phyloP scores from a whole-genome alignment of 495 filamentous ascomycete species.

The Chaetomium fimeti region DNA sequence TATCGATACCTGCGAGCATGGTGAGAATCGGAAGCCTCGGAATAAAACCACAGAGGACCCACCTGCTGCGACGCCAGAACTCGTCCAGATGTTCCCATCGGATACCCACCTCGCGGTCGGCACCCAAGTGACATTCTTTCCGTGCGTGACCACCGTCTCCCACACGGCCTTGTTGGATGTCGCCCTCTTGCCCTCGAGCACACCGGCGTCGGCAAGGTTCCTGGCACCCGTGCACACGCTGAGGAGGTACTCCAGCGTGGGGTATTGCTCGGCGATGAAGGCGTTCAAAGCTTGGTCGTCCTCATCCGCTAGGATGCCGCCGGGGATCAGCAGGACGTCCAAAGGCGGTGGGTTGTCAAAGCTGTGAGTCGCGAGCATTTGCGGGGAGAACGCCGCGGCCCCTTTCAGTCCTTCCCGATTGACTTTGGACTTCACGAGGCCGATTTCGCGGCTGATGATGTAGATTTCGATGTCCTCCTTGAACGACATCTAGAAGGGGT shows the following conservation, averaged over 20 bases:
- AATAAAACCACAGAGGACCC: not conserved
- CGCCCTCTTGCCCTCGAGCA: not conserved
- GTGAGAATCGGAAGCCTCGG: not conserved
- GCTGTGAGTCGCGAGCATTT: not conserved
- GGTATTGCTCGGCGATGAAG: not conserved
- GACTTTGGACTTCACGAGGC: not conserved
- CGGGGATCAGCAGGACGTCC: not conserved
- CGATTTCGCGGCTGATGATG: not conserved
- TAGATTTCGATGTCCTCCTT: not conserved
- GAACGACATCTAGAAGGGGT: not conserved
- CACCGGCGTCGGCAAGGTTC: not conserved
- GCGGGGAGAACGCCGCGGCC: not conserved
- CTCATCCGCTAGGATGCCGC: not conserved
- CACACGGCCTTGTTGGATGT: not conserved
- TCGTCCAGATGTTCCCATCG: slow-evolving; percentile 1
- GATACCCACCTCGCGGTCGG: not conserved
- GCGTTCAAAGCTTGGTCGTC: not conserved
- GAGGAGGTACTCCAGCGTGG: not conserved
- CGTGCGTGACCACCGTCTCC: not conserved
- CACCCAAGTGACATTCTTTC: slow-evolving; percentile 3
- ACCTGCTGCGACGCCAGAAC: slow-evolving; percentile 2
- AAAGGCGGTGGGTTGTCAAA: not conserved
- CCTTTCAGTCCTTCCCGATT: not conserved
- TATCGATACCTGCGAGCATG: not conserved
- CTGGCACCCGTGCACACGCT: not conserved